Evolutionary conservation across 176 grass and related monocot species (phyloP).

Genomic region (Triticum aestivum): DNA sequence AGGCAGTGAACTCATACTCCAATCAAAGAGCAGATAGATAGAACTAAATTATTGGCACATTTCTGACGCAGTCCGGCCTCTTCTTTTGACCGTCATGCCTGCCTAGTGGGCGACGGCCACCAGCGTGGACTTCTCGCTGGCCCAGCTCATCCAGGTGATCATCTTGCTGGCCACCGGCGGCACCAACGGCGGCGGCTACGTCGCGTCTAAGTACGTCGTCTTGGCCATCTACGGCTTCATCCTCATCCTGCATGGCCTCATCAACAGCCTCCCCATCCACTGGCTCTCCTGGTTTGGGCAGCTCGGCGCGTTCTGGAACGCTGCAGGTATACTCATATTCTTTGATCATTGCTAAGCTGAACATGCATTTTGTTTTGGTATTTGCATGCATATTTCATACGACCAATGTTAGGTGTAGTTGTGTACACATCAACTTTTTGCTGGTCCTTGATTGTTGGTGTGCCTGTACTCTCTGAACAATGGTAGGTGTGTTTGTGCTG

Average conservation of each 20-base stretch:
- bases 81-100: not conserved
- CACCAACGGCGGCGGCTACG: slow-evolving; percentile 59
- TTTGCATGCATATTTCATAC: not conserved
- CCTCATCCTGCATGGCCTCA: slow-evolving; percentile 46
- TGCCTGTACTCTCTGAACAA: not conserved
- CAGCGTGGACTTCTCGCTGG: slow-evolving; percentile 65
- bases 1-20: too few relatives aligned
- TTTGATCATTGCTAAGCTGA: not conserved
- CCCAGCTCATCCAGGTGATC: slow-evolving; percentile 74
- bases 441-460: not conserved
- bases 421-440: not conserved
- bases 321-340: slow-evolving; percentile 6
- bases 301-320: slow-evolving; percentile 58
- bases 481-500: slow-evolving; percentile 37
- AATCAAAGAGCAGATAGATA: not conserved
- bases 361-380: not conserved
- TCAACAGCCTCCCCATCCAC: slow-evolving; percentile 64
- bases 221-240: slow-evolving; percentile 50
- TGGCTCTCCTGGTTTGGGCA: slow-evolving; percentile 48
- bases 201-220: slow-evolving; percentile 64
- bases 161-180: slow-evolving; percentile 68
- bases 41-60: not conserved
- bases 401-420: too few relatives aligned
- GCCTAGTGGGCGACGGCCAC: slow-evolving; percentile 60
- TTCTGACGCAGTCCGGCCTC: not conserved